Evolutionary conservation across 495 filamentous ascomycete genomes (phyloP), one percentile per base, ranked within the genome.

Genomic region (Penicillium pulvis): DNA sequence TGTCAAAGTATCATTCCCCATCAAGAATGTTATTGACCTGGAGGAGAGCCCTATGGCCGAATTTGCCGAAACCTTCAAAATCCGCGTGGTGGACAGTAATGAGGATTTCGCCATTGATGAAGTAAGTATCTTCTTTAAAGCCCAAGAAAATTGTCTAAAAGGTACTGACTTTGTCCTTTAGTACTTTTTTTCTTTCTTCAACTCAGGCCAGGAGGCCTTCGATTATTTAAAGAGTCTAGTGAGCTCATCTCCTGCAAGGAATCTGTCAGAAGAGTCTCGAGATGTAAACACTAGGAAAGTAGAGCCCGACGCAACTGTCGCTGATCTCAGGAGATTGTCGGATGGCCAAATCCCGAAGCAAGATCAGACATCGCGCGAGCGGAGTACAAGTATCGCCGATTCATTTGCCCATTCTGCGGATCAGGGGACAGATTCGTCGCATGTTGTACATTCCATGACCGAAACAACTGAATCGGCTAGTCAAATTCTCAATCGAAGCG

Each of bases 161-260:
- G 7, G n/a, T 36, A 8, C 20, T 44, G 28, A 26, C 26, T 24
- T 44, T 23, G 31, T n/a, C 56, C n/a, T 28, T 6, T 58, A 95
- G 90, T 96, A 97, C 71, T 98, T 93, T 68, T 98, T 98, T 70
- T 90, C 93, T 0, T 98, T 98, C 72, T 97, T 97, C 67, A 88
- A 85, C 59, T 89, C 86, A 51, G 91, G 91, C 7, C 86, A 90
- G 65, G 91, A 97, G 57, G 94, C 93, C 6, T 83, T 96, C 53
- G 83, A 87, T 46, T 83, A 94, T 20, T 74, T 98, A 33, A 87
- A 86, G 59, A 83, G 85, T 43, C 73, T 96, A 39, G 84, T 94
- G 1, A 86, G 89, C 56, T 88, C 87, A 55, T 80, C 84, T 2
- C 68, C 84, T 9, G 80, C 82, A 20, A 83, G 78, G 11, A 53